Evolutionary conservation across 129 eudicot species (phyloP), one percentile per base, ranked within the genome.

Genomic region (Helianthus annuus): DNA sequence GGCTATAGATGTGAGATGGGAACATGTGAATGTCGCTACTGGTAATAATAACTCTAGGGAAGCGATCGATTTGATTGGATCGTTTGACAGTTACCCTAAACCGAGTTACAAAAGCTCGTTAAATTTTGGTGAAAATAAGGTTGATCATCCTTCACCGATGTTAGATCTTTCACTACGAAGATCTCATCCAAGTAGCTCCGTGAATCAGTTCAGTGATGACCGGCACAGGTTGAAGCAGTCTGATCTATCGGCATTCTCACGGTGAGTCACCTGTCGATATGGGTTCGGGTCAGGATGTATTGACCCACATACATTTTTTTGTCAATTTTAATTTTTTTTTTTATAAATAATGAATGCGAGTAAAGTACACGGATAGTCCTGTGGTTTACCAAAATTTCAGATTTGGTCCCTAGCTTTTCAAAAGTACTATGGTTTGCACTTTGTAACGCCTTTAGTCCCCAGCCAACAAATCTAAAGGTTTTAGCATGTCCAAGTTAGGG

Each of bases 51-150:
- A 19, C 22, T 83, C 77, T n/a, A 82, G 85, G 83, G 97, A 87
- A 76, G 97, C 96, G 70, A 94, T 94, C 42, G 98, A 94, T 74
- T 82, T 94, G 55, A 87, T 94, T 65, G 97, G 98, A 48, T 78
- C 97, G 48, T 84, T 90, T 69, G 91, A 84, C 69, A 88, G 74
- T 53, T 66, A 80, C 78, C 90, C 85, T 1, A 85, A 84, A 64
- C 24, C 90, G 48, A 85, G 79, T 63, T 63, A 74, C 52, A 77
- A 49, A 75, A 80, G 83, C 71, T 68, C 78, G 8, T 51, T 82
- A 29, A 80, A 87, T 71, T 57, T 38, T 34, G 78, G 83, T 34
- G 53, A 76, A 29, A 80, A 71, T 79, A 87, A 80, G 77, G 77
- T 78, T 42, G 89, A 92, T 19, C 79, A 92, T 45, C 79, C 84